A percentile compares a stretch with the other conserved stretches of the same genome.
Conservation (phyloP, 208 protist species). For the Crithidia expoeki region DNA sequence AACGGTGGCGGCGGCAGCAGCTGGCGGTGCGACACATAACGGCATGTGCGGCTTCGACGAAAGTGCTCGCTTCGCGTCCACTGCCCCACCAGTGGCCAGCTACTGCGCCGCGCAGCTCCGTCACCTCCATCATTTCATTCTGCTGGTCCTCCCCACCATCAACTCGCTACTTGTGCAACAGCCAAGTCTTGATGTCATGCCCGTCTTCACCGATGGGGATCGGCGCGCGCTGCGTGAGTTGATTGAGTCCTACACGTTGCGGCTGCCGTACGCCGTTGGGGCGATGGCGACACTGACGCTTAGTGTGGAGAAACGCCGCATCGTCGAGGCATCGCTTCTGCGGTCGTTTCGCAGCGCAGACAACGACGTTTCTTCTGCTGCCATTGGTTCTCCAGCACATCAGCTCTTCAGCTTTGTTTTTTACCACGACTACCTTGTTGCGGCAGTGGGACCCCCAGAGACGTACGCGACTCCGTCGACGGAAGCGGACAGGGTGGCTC, state of each 20-base stretch:
- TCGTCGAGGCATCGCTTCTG: slow-evolving; percentile 27
- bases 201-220: slow-evolving; percentile 61
- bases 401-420: slow-evolving; percentile 51
- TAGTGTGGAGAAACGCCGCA: slow-evolving; percentile 20
- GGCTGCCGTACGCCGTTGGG: slow-evolving; percentile 51
- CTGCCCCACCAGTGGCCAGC: slow-evolving; percentile 18
- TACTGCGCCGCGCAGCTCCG: slow-evolving; percentile 50
- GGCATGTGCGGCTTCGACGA: background rate
- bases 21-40: background rate
- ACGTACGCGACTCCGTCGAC: slow-evolving; percentile 7
- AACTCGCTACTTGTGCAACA: slow-evolving; percentile 42
- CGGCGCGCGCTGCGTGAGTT: slow-evolving; percentile 46
- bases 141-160: slow-evolving; percentile 65
- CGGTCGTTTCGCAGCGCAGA: slow-evolving; percentile 11
- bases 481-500: slow-evolving; percentile 5
- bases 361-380: background rate
- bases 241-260: slow-evolving; percentile 48
- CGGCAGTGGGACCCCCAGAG: slow-evolving; percentile 31
- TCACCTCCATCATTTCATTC: slow-evolving; percentile 56
- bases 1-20: background rate
- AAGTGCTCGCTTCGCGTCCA: background rate
- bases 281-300: slow-evolving; percentile 45
- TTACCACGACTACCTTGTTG: slow-evolving; percentile 25
- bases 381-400: slow-evolving; percentile 26
- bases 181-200: slow-evolving; percentile 66